Conservation (phyloP, 345 rosid genomes). For the Syzygium oleosum region DNA sequence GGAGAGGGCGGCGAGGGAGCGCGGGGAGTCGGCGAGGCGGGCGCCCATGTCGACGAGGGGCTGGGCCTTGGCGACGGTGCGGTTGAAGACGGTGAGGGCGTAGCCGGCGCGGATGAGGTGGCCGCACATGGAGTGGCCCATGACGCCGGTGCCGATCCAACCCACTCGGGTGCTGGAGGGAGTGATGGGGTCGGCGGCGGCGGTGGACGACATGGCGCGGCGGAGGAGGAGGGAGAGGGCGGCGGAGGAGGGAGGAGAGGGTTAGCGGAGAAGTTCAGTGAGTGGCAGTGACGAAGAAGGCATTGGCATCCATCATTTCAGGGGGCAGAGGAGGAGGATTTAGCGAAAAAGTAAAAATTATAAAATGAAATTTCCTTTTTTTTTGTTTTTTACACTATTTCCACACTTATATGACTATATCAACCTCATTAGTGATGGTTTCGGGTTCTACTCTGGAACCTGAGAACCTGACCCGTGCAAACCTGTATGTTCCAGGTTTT, state of each 20-base stretch:
- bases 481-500: fast-evolving
- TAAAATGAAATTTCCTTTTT: no score
- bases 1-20: no score
- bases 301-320: background rate
- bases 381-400: no score
- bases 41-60: constrained; percentile 79
- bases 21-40: constrained; percentile 51
- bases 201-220: constrained; percentile 53
- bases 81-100: constrained; percentile 72
- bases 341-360: no score
- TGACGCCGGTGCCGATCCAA: constrained; percentile 90
- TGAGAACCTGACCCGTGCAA: background rate
- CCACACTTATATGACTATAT: no score
- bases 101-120: constrained; percentile 80
- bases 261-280: background rate
- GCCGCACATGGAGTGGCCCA: constrained; percentile 81
- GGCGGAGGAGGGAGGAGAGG: background rate
- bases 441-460: background rate
- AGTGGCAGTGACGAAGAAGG: background rate
- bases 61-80: constrained; percentile 75
- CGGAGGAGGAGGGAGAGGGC: constrained; percentile 4
- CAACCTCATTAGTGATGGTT: background rate
- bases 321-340: no score
- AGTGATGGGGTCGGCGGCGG: constrained; percentile 17
- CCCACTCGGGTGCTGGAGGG: constrained; percentile 77